Evolutionary conservation across 129 eudicot species (phyloP).

Genomic region (Pittosporum tobira): DNA sequence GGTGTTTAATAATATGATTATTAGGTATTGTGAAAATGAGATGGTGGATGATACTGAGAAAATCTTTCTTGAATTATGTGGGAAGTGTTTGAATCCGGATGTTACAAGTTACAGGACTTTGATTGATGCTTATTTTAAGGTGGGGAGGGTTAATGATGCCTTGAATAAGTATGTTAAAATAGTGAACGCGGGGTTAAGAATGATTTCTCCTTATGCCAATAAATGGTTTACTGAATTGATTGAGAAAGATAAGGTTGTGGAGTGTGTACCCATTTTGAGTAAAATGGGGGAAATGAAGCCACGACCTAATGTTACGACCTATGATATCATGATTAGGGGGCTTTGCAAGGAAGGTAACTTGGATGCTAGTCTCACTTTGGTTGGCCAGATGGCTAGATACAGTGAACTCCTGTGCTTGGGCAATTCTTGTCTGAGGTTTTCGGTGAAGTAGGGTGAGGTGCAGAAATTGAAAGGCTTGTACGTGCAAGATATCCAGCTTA

Average conservation of each 20-base stretch:
- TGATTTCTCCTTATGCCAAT: too few species aligned
- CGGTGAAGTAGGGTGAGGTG: constrained; percentile 43
- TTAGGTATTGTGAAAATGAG: too few species aligned
- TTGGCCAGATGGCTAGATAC: constrained; percentile 41
- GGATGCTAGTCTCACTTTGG: constrained; percentile 26
- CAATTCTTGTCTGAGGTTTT: constrained; percentile 45
- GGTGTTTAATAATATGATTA: too few species aligned
- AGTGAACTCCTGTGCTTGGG: constrained; percentile 40
- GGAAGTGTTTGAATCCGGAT: constrained; percentile 68
- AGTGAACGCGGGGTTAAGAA: constrained; percentile 70
- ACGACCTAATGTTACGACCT: constrained; percentile 59
- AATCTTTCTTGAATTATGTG: constrained; percentile 42
- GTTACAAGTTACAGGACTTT: constrained; percentile 51
- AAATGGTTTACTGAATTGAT: constrained; percentile 67
- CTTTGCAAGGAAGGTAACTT: constrained; percentile 35
- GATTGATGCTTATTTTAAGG: too few species aligned
- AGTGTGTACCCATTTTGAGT: constrained; percentile 54
- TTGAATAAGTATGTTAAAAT: constrained; percentile 47
- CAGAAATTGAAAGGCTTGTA: too few species aligned
- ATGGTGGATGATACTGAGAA: constrained; percentile 73
- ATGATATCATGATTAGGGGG: constrained; percentile 69
- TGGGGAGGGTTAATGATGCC: constrained; percentile 47
- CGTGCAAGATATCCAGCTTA: constrained; percentile 30
- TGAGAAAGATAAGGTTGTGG: constrained; percentile 53
- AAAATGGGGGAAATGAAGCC: constrained; percentile 66